Evolutionary conservation across 805 yeast species (phyloP).

Genomic region (Metschnikowia borealis): DNA sequence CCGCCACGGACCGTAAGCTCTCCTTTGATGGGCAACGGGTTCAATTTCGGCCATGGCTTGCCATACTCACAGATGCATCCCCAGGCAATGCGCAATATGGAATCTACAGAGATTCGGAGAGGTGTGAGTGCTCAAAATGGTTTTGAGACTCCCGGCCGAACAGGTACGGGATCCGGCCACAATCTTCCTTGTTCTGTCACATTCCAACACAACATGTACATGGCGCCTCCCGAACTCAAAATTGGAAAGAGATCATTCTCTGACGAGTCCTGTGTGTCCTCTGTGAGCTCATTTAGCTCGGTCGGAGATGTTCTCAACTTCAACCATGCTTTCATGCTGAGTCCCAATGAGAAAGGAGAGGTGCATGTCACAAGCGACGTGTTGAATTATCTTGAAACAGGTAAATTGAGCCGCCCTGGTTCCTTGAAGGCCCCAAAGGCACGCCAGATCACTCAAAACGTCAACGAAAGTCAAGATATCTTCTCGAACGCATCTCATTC

Average conservation of each 20-base stretch:
- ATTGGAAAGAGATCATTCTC: constrained; percentile 28
- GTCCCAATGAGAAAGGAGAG: constrained; percentile 12
- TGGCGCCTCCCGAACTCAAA: constrained; percentile 8
- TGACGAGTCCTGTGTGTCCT: constrained; percentile 35
- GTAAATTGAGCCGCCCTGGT: constrained; percentile 2
- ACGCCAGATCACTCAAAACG: neutral
- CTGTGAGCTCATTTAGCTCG: constrained; percentile 36
- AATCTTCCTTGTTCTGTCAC: constrained; percentile 6
- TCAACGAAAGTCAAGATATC: neutral
- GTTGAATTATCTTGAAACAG: constrained; percentile 5
- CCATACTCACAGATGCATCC: neutral
- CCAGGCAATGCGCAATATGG: neutral
- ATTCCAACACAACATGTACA: constrained; percentile 14
- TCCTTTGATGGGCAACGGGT: neutral
- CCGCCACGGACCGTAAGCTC: constrained; percentile 1
- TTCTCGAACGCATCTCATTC: neutral
- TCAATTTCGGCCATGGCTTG: neutral
- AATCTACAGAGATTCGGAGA: neutral
- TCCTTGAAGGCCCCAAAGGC: neutral
- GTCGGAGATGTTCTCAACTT: constrained; percentile 25
- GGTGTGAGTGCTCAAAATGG: neutral
- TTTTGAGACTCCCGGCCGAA: neutral
- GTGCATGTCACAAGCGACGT: constrained; percentile 10
- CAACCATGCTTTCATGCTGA: constrained; percentile 12
- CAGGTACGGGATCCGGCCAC: neutral